Evolutionary conservation across 768 basidiomycete genomes (phyloP).

Genomic region (Nevesoporus exiguus): DNA sequence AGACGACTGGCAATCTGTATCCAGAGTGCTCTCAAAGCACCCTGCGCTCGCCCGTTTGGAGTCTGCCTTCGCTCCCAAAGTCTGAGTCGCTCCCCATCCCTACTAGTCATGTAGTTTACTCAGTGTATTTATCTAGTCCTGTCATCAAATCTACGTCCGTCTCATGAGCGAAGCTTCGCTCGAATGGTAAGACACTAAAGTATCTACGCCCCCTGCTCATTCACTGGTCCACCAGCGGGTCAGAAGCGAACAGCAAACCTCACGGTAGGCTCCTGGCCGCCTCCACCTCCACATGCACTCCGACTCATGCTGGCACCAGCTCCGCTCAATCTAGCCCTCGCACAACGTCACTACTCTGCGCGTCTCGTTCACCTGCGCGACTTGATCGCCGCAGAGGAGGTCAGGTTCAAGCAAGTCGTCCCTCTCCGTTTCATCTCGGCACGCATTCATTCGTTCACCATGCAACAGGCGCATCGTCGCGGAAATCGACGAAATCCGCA

Average conservation of each 20-base stretch:
- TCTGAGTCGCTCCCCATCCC: constrained; percentile 34
- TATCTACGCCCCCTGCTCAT: not conserved
- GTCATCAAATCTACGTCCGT: constrained; percentile 59
- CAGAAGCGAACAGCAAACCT: constrained; percentile 47
- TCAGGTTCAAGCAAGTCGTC: constrained; percentile 64
- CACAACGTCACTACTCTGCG: constrained; percentile 67
- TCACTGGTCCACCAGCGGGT: constrained; percentile 25
- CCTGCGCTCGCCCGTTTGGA: constrained; percentile 63
- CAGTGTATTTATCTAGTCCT: constrained; percentile 48
- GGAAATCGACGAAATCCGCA: constrained; percentile 76
- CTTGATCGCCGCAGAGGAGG: constrained; percentile 72
- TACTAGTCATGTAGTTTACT: constrained; percentile 14
- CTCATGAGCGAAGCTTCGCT: constrained; percentile 68
- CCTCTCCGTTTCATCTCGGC: not conserved
- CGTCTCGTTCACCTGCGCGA: constrained; percentile 69
- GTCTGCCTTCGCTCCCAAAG: constrained; percentile 66
- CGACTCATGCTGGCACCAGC: constrained; percentile 41
- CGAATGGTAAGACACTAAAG: constrained; percentile 49
- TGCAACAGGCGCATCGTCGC: constrained; percentile 51
- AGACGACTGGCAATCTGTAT: constrained; percentile 62
- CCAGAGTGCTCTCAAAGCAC: constrained; percentile 64
- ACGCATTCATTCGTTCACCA: not conserved
- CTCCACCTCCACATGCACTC: not conserved
- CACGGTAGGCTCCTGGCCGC: constrained; percentile 42
- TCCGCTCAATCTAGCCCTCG: constrained; percentile 60